A percentile compares a stretch with the other conserved stretches of the same genome.
phyloP scores from a whole-genome alignment of 1,139 yeast genomes.

The Nakaseomyces nivariensis region DNA sequence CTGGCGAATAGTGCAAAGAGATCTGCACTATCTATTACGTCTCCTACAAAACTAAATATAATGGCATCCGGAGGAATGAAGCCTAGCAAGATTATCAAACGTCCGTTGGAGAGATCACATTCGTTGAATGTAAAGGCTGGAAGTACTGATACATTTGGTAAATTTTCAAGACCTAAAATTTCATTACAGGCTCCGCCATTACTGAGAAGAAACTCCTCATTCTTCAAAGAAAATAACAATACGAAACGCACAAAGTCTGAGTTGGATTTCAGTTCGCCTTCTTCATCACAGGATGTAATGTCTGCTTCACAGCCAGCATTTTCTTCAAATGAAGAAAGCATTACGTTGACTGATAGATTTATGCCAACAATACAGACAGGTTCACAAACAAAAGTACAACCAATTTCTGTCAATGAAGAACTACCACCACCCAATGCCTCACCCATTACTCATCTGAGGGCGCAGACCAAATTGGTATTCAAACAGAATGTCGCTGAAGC shows the following conservation, averaged over 20 bases:
- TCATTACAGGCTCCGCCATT: slow-evolving; percentile 22
- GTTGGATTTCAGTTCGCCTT: slow-evolving; percentile 4
- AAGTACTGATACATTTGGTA: not conserved
- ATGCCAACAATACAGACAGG: slow-evolving; percentile 43
- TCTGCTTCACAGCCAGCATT: slow-evolving; percentile 3
- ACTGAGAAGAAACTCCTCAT: slow-evolving; percentile 26
- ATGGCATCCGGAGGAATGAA: slow-evolving; percentile 31
- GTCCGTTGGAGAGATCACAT: slow-evolving; percentile 16
- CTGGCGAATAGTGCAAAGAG: slow-evolving; percentile 17
- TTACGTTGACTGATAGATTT: slow-evolving; percentile 35
- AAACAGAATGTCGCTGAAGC: slow-evolving; percentile 89
- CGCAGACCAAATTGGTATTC: slow-evolving; percentile 62
- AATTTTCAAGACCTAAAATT: slow-evolving; percentile 16
- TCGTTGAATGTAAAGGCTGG: slow-evolving; percentile 15
- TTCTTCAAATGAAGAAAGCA: slow-evolving; percentile 3
- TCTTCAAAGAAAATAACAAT: slow-evolving; percentile 21
- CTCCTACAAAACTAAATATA: slow-evolving; percentile 41
- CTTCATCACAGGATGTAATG: not conserved
- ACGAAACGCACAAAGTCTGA: not conserved
- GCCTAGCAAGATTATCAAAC: slow-evolving; percentile 17
- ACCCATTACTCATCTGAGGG: slow-evolving; percentile 48
- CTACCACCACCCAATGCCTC: slow-evolving; percentile 38
- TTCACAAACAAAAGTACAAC: slow-evolving; percentile 29
- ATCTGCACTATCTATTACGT: slow-evolving; percentile 31
- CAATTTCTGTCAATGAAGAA: slow-evolving; percentile 18